A percentile compares a stretch with the other conserved stretches of the same genome.
Evolutionary conservation across 345 rosid species (phyloP).

Genomic region (Bruguiera parviflora): DNA sequence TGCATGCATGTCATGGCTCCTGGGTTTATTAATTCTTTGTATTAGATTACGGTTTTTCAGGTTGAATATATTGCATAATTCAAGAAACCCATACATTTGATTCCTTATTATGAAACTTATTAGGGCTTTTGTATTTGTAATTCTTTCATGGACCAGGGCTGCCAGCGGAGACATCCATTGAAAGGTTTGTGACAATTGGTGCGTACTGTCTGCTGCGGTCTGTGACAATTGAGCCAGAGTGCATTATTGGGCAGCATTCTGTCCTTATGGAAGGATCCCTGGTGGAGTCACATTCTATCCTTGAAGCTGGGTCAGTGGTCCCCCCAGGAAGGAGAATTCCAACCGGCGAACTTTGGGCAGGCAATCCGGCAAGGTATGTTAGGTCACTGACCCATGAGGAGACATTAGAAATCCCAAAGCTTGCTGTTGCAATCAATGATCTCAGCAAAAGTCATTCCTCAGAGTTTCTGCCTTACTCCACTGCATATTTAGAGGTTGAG

Average conservation of each 20-base stretch:
- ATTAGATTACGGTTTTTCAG: no score
- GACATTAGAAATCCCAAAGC: constrained; percentile 89
- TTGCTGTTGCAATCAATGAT: constrained; percentile 90
- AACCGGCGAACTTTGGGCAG: constrained; percentile 96
- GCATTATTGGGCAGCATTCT: constrained; percentile 94
- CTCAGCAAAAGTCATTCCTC: constrained; percentile 67
- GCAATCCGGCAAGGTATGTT: constrained; percentile 91
- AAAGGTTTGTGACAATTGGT: constrained; percentile 88
- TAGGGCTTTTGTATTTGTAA: neutral
- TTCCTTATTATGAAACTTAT: neutral
- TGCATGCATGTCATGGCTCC: no score
- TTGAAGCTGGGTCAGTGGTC: constrained; percentile 93
- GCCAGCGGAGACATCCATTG: constrained; percentile 83
- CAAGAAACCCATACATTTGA: neutral
- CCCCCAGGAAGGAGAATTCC: constrained; percentile 98
- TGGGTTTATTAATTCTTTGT: no score
- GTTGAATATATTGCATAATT: neutral
- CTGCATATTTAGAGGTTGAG: constrained; percentile 91
- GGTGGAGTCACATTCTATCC: constrained; percentile 82
- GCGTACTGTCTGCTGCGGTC: constrained; percentile 82
- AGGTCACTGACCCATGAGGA: constrained; percentile 84
- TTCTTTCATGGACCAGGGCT: constrained; percentile 50
- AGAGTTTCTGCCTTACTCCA: constrained; percentile 92
- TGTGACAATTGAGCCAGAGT: constrained; percentile 96
- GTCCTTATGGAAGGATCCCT: constrained; percentile 98